phyloP scores from a whole-genome alignment of 2,329 filamentous ascomycete species.

The Hypoxylon sp. region DNA sequence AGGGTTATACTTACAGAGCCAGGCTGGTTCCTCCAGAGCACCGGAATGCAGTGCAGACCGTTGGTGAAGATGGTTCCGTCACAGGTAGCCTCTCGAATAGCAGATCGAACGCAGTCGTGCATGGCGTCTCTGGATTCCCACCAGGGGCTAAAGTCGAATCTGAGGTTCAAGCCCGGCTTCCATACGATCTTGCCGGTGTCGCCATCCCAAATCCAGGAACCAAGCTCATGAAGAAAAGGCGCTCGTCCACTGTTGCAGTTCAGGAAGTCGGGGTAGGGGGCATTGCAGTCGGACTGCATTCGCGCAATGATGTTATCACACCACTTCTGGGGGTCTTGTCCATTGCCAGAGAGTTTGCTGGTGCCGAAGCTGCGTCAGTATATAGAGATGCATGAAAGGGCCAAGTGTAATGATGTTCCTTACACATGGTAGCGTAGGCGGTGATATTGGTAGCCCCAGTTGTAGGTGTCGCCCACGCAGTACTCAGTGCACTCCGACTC shows the following conservation, averaged over 20 bases:
- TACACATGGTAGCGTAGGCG: conserved; percentile 39
- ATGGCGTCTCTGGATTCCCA: conserved; percentile 32
- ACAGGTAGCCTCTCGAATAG: conserved; percentile 32
- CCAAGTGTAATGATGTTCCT: conserved; percentile 7
- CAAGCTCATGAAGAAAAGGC: conserved; percentile 5
- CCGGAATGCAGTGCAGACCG: conserved; percentile 27
- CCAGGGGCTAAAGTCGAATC: conserved; percentile 30
- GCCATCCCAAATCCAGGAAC: conserved; percentile 18
- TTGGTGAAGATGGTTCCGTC: conserved; percentile 19
- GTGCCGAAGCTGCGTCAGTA: conserved; percentile 4
- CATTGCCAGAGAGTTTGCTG: conserved; percentile 35
- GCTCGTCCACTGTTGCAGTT: conserved; percentile 26
- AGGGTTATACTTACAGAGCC: conserved; percentile 17
- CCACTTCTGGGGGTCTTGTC: conserved; percentile 29
- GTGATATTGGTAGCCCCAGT: conserved; percentile 14
- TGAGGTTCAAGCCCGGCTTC: conserved; percentile 27
- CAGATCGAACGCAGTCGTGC: conserved; percentile 28
- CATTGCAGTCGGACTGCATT: conserved; percentile 29
- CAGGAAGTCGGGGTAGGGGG: conserved; percentile 25
- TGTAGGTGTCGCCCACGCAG: conserved; percentile 30
- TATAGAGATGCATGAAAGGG: background rate
- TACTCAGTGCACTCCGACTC: conserved; percentile 38
- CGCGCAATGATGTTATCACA: conserved; percentile 35
- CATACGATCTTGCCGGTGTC: conserved; percentile 4
- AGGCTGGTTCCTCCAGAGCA: conserved; percentile 8